Conservation (phyloP, 1,139 yeast genomes). For the Pneumocystis jirovecii region DNA sequence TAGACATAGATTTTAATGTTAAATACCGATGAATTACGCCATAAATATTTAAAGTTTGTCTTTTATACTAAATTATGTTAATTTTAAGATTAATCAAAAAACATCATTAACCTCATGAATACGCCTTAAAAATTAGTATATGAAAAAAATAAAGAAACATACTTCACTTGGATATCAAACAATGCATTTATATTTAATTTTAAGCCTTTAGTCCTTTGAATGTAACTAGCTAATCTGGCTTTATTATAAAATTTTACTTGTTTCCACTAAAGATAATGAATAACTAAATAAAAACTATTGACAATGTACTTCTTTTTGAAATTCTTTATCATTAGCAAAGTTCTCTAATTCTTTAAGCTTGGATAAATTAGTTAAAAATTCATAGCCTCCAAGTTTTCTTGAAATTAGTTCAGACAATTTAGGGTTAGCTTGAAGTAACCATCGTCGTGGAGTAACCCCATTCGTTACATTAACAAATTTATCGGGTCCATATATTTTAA, state of each 20-base stretch:
- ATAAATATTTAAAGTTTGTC: constrained; percentile 84
- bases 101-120: neutral
- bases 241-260: constrained; percentile 59
- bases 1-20: constrained; percentile 51
- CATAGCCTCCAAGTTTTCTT: constrained; percentile 53
- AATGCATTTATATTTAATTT: constrained; percentile 54
- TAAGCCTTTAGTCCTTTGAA: constrained; percentile 51
- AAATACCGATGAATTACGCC: constrained; percentile 77
- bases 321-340: constrained; percentile 51
- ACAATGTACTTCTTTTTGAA: constrained; percentile 31
- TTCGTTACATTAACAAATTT: constrained; percentile 86
- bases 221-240: constrained; percentile 49
- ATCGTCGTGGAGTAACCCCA: constrained; percentile 92
- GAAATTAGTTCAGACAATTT: constrained; percentile 56
- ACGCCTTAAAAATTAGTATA: neutral
- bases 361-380: constrained; percentile 54
- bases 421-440: constrained; percentile 92
- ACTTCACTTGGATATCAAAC: constrained; percentile 85
- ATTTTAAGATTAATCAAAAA: neutral
- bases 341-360: constrained; percentile 52
- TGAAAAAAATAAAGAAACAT: constrained; percentile 31
- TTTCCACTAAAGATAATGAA: constrained; percentile 35
- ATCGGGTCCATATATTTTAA: constrained; percentile 60
- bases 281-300: neutral
- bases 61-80: constrained; percentile 37